Evolutionary conservation across 352 stramenopile species (phyloP).

Genomic region (Globisporangium megalacanthum): DNA sequence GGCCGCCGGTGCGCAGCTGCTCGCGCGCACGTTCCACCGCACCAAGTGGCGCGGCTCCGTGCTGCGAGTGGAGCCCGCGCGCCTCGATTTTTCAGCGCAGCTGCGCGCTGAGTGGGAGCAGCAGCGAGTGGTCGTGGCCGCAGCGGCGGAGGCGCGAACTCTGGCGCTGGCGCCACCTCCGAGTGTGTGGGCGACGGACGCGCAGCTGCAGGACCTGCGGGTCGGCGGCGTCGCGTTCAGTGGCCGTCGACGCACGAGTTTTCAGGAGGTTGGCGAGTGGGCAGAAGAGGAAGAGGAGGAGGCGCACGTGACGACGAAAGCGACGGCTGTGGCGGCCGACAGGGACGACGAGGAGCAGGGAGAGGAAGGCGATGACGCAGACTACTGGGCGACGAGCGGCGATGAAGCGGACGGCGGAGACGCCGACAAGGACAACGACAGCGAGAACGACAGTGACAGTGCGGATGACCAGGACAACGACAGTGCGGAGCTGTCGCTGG

Average conservation of each 20-base stretch:
- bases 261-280: conserved; percentile 15
- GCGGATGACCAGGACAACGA: not conserved
- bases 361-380: conserved; percentile 13
- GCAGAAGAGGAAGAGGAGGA: not conserved
- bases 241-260: conserved; percentile 20
- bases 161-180: conserved; percentile 5
- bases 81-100: conserved; percentile 38
- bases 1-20: conserved; percentile 22
- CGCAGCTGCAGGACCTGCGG: conserved; percentile 10
- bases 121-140: conserved; percentile 9
- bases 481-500: not conserved
- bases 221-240: conserved; percentile 22
- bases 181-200: not conserved
- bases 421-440: conserved; percentile 8
- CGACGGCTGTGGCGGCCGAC: not conserved
- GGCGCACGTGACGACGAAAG: not conserved
- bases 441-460: not conserved
- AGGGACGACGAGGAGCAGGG: conserved; percentile 7
- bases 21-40: conserved; percentile 61
- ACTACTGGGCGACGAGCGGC: conserved; percentile 16
- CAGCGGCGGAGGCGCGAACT: conserved; percentile 23
- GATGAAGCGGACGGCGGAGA: conserved; percentile 5
- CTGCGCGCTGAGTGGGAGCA: conserved; percentile 37
- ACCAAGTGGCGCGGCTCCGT: conserved; percentile 69
- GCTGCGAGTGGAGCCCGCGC: conserved; percentile 53